These are phyloP conservation scores for Arabidopsis suecica DNA, from an alignment of 345 rosid genomes.

Conservation along the genomic window DNA sequence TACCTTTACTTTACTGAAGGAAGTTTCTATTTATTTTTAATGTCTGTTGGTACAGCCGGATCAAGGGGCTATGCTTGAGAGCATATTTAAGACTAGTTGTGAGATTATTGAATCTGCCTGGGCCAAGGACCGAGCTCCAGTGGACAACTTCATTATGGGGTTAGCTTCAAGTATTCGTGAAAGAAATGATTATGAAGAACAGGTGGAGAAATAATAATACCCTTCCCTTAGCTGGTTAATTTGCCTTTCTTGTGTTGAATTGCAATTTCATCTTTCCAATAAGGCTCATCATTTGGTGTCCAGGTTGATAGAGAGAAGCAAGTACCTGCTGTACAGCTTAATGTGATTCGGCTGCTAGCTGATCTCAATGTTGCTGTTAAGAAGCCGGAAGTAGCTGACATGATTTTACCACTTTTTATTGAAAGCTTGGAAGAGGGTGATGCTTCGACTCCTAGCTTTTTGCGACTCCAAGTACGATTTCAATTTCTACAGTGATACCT, in stretches of 20 bases:
- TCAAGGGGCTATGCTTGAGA: conserved; percentile 86
- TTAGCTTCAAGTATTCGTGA: conserved; percentile 89
- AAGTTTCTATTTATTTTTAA: conserved; percentile 19
- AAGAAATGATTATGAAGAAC: conserved; percentile 87
- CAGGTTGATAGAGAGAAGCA: conserved; percentile 91
- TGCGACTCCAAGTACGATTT: conserved; percentile 85
- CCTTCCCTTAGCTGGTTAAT: conserved; percentile 22
- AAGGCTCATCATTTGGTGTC: conserved; percentile 44
- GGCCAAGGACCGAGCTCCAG: conserved; percentile 93
- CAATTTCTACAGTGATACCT: conserved; percentile 44
- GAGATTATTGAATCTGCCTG: conserved; percentile 94
- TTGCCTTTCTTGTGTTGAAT: conserved; percentile 1
- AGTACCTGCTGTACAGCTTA: conserved; percentile 85
- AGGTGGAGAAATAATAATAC: conserved; percentile 51
- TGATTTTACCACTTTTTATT: conserved; percentile 95
- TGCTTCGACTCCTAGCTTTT: conserved; percentile 84
- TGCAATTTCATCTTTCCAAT: conserved; percentile 32
- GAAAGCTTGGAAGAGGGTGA: conserved; percentile 99
- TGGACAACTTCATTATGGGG: conserved; percentile 94
- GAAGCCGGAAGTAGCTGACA: conserved; percentile 96
- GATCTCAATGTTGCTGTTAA: conserved; percentile 88
- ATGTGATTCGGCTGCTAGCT: conserved; percentile 87
- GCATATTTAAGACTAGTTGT: conserved; percentile 77
- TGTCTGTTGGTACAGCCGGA: conserved; percentile 69
- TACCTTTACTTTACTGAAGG: conserved; percentile 9